These are phyloP conservation scores for Microdochium nivale DNA, from an alignment of 2,329 filamentous ascomycete species.

Conservation along the genomic window DNA sequence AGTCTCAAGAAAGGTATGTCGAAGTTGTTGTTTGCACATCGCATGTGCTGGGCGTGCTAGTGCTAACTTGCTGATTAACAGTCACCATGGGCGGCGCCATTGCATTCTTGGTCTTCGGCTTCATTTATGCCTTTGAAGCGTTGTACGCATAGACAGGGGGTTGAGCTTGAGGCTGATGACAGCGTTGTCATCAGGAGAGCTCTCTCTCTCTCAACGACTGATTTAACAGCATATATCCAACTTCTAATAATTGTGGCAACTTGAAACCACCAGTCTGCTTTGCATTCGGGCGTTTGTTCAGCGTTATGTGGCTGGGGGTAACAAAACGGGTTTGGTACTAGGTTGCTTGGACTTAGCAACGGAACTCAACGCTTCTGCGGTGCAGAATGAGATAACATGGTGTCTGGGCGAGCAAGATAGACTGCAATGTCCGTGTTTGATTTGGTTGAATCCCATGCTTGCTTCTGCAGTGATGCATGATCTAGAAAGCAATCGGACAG, in stretches of 20 bases:
- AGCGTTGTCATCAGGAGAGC: background rate
- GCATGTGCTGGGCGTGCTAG: background rate
- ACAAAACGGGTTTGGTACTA: background rate
- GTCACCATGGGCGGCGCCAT: constrained; percentile 87
- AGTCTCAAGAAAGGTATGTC: constrained; percentile 91
- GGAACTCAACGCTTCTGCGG: background rate
- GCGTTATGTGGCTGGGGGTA: background rate
- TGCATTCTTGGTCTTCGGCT: constrained; percentile 83
- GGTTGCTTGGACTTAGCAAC: background rate
- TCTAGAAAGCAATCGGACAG: too few relatives aligned
- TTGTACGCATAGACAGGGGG: constrained; percentile 40
- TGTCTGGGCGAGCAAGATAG: too few relatives aligned
- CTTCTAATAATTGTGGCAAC: background rate
- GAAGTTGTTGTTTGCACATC: background rate
- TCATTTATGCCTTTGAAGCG: constrained; percentile 85
- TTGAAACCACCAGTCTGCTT: background rate
- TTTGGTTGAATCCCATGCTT: too few relatives aligned
- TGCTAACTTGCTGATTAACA: constrained; percentile 23
- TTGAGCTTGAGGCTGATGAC: background rate
- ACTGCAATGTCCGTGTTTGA: too few relatives aligned
- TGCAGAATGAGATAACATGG: too few relatives aligned
- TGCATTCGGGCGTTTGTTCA: background rate
- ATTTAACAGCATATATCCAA: background rate
- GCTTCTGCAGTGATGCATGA: too few relatives aligned
- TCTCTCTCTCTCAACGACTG: background rate